Evolutionary conservation across 2,329 filamentous ascomycete species (phyloP).

Genomic region (Grosmannia serpens): DNA sequence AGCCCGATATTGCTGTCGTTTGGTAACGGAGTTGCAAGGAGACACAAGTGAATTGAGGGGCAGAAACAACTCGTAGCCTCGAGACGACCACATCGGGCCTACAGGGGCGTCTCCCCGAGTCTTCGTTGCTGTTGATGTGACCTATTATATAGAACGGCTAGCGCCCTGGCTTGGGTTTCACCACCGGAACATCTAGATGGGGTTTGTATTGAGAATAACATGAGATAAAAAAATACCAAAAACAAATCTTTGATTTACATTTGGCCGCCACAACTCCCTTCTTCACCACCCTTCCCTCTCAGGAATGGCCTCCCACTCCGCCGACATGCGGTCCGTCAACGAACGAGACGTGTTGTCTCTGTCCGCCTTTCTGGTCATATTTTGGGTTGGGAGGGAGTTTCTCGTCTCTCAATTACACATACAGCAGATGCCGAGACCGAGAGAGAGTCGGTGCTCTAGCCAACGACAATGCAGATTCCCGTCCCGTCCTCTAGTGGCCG

Average conservation of each 20-base stretch:
- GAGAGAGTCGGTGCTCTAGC: not conserved
- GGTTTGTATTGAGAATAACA: not conserved
- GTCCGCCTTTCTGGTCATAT: not conserved
- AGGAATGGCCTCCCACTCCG: not conserved
- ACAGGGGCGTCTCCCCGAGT: too few species aligned
- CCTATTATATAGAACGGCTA: too few species aligned
- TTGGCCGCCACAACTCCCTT: slow-evolving; percentile 5
- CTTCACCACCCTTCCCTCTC: not conserved
- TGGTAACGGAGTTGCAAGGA: not conserved
- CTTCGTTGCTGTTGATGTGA: not conserved
- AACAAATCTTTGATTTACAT: slow-evolving; percentile 8
- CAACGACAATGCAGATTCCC: not conserved
- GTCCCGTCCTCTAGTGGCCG: slow-evolving; percentile 15
- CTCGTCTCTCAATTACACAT: slow-evolving; percentile 5
- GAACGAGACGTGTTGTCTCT: not conserved
- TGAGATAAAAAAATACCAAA: not conserved
- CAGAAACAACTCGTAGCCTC: not conserved
- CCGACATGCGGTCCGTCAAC: not conserved
- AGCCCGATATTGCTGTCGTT: not conserved
- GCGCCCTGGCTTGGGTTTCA: too few species aligned
- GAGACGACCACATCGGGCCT: not conserved
- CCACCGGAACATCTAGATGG: slow-evolving; percentile 1
- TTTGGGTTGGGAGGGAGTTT: not conserved
- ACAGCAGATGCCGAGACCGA: slow-evolving; percentile 6
- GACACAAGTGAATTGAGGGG: not conserved